Percentiles rank a stretch among this genome's conserved stretches.
Conservation (phyloP, 2,329 filamentous ascomycete genomes). For the Aschersonia sp. region DNA sequence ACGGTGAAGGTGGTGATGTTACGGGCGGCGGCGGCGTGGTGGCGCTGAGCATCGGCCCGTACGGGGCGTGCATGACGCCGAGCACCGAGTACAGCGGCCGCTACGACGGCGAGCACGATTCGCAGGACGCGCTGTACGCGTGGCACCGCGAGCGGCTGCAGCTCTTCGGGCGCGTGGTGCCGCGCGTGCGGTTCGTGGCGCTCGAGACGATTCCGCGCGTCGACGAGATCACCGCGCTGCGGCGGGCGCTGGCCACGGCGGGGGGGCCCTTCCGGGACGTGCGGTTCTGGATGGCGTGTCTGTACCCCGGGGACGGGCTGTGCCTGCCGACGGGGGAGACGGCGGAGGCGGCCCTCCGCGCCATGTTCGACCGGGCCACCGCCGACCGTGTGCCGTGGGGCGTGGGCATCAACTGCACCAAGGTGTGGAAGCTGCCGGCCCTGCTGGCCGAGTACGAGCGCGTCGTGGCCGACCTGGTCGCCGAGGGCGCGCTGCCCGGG, state of each 20-base stretch:
- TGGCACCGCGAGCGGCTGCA: conserved; percentile 44
- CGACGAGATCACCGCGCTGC: conserved; percentile 45
- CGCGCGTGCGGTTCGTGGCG: conserved; percentile 38
- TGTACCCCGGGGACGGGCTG: conserved; percentile 42
- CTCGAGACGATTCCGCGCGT: conserved; percentile 53
- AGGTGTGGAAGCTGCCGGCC: conserved; percentile 43
- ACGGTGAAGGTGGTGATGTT: neutral
- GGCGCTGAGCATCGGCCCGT: conserved; percentile 49
- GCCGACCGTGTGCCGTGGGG: conserved; percentile 34
- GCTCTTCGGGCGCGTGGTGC: conserved; percentile 29
- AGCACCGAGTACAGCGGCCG: conserved; percentile 49
- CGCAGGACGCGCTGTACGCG: conserved; percentile 25
- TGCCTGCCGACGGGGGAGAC: conserved; percentile 40
- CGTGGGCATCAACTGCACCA: conserved; percentile 56
- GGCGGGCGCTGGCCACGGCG: conserved; percentile 22
- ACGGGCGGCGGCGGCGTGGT: conserved; percentile 18
- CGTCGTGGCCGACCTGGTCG: conserved; percentile 23
- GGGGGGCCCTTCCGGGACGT: conserved; percentile 10
- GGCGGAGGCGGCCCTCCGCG: conserved; percentile 16
- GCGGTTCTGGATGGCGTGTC: conserved; percentile 47
- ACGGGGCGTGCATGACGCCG: conserved; percentile 52
- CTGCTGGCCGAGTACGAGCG: conserved; percentile 41
- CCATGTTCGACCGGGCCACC: conserved; percentile 20
- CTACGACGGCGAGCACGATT: conserved; percentile 37
- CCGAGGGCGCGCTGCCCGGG: conserved; percentile 14